Conservation (phyloP, 257 asterid species). For the Jaltomata sinuosa region DNA sequence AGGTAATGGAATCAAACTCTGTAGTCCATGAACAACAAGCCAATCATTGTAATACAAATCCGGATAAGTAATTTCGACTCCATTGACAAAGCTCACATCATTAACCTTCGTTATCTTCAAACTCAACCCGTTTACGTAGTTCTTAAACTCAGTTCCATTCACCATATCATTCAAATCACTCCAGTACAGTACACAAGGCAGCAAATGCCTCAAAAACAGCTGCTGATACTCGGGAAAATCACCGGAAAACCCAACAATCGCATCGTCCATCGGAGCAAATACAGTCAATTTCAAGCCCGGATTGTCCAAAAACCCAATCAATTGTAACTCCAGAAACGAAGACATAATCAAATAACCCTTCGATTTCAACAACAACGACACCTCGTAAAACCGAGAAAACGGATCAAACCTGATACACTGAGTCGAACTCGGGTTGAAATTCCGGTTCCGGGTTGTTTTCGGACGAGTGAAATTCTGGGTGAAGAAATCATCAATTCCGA, state of each 20-base stretch:
- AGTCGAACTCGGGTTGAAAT: neutral
- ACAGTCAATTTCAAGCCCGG: constrained; percentile 35
- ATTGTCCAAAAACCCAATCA: constrained; percentile 33
- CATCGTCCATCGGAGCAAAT: constrained; percentile 61
- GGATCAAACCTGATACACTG: constrained; percentile 21
- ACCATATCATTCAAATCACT: constrained; percentile 28
- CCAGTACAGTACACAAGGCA: constrained; percentile 52
- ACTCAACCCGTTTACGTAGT: constrained; percentile 34
- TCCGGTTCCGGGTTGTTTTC: neutral
- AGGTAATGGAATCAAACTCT: constrained; percentile 33
- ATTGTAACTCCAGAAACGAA: constrained; percentile 65
- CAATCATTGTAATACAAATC: constrained; percentile 48
- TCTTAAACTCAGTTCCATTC: constrained; percentile 36
- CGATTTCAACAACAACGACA: constrained; percentile 40
- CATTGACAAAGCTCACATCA: constrained; percentile 42
- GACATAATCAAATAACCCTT: constrained; percentile 63
- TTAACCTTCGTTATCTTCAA: constrained; percentile 31
- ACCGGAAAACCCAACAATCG: constrained; percentile 33
- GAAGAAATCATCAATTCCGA: constrained; percentile 46
- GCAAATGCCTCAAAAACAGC: constrained; percentile 56
- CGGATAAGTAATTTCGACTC: constrained; percentile 46
- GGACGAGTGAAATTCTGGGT: constrained; percentile 25
- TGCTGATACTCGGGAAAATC: constrained; percentile 32
- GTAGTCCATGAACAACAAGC: constrained; percentile 62
- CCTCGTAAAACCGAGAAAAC: constrained; percentile 32